These are phyloP conservation scores for Cercophora sp. DNA, from an alignment of 495 filamentous ascomycete species.

Conservation along the genomic window DNA sequence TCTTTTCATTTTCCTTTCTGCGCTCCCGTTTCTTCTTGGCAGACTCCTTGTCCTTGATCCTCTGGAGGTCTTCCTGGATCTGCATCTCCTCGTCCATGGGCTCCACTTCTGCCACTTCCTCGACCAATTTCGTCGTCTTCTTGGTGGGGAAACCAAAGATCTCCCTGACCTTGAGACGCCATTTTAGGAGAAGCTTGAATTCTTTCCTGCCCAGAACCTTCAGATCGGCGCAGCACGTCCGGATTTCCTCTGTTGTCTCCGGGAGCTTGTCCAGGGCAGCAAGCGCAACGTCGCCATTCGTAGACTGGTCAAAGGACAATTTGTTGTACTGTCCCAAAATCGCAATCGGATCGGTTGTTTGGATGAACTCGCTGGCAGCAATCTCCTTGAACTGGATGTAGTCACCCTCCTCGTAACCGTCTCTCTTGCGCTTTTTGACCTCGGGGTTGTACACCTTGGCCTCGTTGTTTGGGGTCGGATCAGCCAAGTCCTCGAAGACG, in stretches of 20 bases:
- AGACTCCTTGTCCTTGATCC: conserved; percentile 70
- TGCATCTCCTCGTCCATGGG: conserved; percentile 91
- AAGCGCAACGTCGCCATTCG: conserved; percentile 79
- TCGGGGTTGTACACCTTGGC: conserved; percentile 98
- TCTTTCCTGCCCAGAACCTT: conserved; percentile 91
- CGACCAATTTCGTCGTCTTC: conserved; percentile 53
- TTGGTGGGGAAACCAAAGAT: conserved; percentile 84
- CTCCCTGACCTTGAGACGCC: conserved; percentile 86
- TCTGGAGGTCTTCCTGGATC: conserved; percentile 81
- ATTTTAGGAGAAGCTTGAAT: conserved; percentile 87
- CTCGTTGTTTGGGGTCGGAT: conserved; percentile 89
- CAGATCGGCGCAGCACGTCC: conserved; percentile 79
- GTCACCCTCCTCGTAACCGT: conserved; percentile 96
- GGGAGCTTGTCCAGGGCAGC: conserved; percentile 81
- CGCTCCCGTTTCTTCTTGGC: conserved; percentile 73
- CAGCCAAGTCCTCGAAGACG: conserved; percentile 92
- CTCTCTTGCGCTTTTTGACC: conserved; percentile 91
- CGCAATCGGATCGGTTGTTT: conserved; percentile 91
- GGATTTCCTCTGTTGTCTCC: conserved; percentile 89
- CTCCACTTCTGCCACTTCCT: conserved; percentile 75
- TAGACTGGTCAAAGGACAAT: conserved; percentile 71
- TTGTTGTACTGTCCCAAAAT: conserved; percentile 85
- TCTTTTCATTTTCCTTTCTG: conserved; percentile 81
- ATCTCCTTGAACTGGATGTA: conserved; percentile 89
- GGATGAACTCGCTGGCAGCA: conserved; percentile 86